Percentiles rank a stretch among this genome's conserved stretches.
Evolutionary conservation across 1,284 basidiomycete genomes (phyloP).

Genomic region (Ustilago loliicola): DNA sequence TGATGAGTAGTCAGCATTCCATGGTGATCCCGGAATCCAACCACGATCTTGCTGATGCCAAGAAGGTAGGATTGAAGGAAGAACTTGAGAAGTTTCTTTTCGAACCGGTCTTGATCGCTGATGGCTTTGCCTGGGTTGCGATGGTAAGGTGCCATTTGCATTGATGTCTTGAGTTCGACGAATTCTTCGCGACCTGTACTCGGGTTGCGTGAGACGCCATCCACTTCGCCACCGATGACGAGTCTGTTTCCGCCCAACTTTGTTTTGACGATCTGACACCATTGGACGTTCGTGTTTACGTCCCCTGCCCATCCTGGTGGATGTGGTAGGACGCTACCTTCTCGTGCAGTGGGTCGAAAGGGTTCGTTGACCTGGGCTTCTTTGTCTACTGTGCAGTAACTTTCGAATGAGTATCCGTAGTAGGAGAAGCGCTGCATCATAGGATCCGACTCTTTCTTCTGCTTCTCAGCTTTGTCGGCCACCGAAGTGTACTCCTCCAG

Average conservation of each 20-base stretch:
- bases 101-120: conserved; percentile 74
- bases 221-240: conserved; percentile 93
- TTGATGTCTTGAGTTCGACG: conserved; percentile 93
- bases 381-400: conserved; percentile 79
- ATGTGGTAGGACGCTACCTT: not conserved
- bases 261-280: conserved; percentile 93
- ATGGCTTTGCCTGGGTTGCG: conserved; percentile 19
- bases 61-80: conserved; percentile 89
- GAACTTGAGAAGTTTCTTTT: conserved; percentile 87
- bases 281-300: conserved; percentile 94
- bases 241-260: conserved; percentile 85
- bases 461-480: conserved; percentile 77
- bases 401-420: conserved; percentile 82
- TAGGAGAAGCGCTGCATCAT: conserved; percentile 21
- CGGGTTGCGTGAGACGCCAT: conserved; percentile 77
- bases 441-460: conserved; percentile 56
- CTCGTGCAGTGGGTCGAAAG: conserved; percentile 12
- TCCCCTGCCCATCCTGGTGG: conserved; percentile 79
- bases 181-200: conserved; percentile 71
- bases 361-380: conserved; percentile 15
- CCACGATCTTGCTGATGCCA: conserved; percentile 84
- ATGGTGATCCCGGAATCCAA: conserved; percentile 88
- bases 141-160: conserved; percentile 74
- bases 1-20: conserved; percentile 73
- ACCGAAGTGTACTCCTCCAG: conserved; percentile 83